Base-by-base conservation (phyloP, 1,284 basidiomycete species). In the Melampsora americana region DNA sequence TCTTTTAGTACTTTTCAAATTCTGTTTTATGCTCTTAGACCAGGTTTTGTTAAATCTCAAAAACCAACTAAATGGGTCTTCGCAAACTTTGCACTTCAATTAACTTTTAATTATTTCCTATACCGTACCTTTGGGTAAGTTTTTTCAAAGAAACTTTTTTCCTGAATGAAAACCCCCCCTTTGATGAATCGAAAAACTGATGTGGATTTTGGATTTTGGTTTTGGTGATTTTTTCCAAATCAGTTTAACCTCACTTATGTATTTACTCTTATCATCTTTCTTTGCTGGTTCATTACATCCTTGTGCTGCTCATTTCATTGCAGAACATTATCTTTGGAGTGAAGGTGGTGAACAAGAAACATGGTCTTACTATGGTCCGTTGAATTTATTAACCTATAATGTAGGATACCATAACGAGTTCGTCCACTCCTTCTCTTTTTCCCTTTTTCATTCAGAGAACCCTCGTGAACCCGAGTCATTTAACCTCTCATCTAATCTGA, bases 201-300 rank as follows among this genome's bases (percentile, higher is more conserved):
- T n/a, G n/a, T n/a, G n/a, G n/a, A n/a, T n/a, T n/a, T n/a, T n/a
- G n/a, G n/a, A n/a, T n/a, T n/a, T n/a, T n/a, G n/a, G n/a, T n/a
- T n/a, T n/a, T n/a, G n/a, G n/a, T n/a, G n/a, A n/a, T n/a, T n/a
- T n/a, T n/a, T n/a, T n/a, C n/a, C n/a, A n/a, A n/a, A n/a, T n/a
- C n/a, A 73, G 71, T 12, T 56, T 66, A 26, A 64, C 71, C 0
- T 86, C 92, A 3, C 82, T 95, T 66, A 83, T 92, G 56, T 99
- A 99, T 85, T 86, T 99, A 78, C 82, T 99, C 73, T 85, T 91
- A 81, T 91, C 89, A 78, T 91, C 90, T 81, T 96, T 98, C 87
- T 94, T 98, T 81, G 95, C 95, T 6, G 95, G 95, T 0, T 93
- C 90, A 79, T 84, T 98, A 42, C 95, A 99, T 82, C 96, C 96